phyloP scores from a whole-genome alignment of 208 protist genomes.

The Endotrypanum monterogeii region DNA sequence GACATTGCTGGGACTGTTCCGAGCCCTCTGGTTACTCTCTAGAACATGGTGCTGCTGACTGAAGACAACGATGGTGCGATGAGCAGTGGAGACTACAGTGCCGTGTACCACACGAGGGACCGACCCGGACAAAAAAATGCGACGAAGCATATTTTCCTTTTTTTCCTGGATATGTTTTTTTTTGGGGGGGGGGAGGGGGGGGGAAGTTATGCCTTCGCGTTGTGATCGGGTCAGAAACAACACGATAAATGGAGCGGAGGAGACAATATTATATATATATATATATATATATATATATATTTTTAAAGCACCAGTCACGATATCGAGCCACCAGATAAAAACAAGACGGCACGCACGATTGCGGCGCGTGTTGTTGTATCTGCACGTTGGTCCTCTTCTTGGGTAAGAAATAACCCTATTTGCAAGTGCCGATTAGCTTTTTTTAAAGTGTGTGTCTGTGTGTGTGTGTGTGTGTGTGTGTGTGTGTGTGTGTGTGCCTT shows the following conservation, averaged over 20 bases:
- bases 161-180: no score
- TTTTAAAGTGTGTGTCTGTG: neutral
- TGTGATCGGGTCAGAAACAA: no score
- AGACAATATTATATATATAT: no score
- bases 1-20: slow-evolving; percentile 84
- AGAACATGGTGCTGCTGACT: slow-evolving; percentile 88
- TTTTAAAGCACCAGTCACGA: no score
- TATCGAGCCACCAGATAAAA: no score
- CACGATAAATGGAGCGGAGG: no score
- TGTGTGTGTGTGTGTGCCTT: neutral
- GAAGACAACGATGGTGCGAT: slow-evolving; percentile 79
- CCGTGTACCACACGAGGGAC: slow-evolving; percentile 13
- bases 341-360: no score
- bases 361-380: slow-evolving; percentile 14
- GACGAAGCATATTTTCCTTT: slow-evolving; percentile 47
- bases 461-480: neutral
- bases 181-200: no score
- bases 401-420: no score
- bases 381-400: slow-evolving; percentile 3
- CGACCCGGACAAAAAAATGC: slow-evolving; percentile 27
- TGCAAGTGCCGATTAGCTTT: no score
- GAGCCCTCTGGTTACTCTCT: slow-evolving; percentile 86
- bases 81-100: slow-evolving; percentile 17
- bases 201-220: no score
- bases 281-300: no score